Evolutionary conservation across 2,329 filamentous ascomycete genomes (phyloP), one percentile per base, ranked within the genome.

Genomic region (Colletotrichum falcatum): DNA sequence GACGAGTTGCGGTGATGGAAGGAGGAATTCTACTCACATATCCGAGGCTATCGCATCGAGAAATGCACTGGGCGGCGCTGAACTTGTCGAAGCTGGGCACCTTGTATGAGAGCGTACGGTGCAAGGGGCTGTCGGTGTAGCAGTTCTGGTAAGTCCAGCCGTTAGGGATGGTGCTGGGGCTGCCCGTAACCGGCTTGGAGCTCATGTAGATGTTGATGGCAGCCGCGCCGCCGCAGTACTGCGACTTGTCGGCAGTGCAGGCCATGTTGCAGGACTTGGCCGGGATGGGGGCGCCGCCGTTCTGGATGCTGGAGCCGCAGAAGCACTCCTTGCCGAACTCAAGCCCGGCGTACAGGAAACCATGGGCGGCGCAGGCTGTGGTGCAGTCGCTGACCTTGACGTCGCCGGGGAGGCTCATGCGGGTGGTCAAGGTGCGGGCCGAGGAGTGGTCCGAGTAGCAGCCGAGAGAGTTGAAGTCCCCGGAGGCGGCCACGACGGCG

Each of bases 391-490:
- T 78, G 4, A 81, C 83, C 51, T 83, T 85, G 76, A 86, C 77
- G 35, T 74, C 66, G 39, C 81, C 77, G 14, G 85, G 70, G 37
- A 78, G 73, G 48, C 80, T 74, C 75, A 83, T 79, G 28, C 78
- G 77, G 75, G 82, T 85, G 30, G 80, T 80, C 56, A 88, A 79
- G 39, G 86, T 82, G 58, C 82, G 82, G 42, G 83, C 82, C 51
- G 73, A 73, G 16, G 79, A 79, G 56, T 80, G 74, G 72, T 88
- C 86, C 26, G 81, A 82, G 75, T 87, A 91, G 80, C 91, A 93
- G 61, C 90, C 91, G 20, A 86, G 77, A 73, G 88, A 85, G 51
- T 82, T 81, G 83, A 90, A 93, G 55, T 84, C 82, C 62, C 82
- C 81, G 44, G 85, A 81, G 33, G 83, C 84, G 30, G 85, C 77